phyloP scores from a whole-genome alignment of 495 filamentous ascomycete species.

The Penicillium robsamsonii region DNA sequence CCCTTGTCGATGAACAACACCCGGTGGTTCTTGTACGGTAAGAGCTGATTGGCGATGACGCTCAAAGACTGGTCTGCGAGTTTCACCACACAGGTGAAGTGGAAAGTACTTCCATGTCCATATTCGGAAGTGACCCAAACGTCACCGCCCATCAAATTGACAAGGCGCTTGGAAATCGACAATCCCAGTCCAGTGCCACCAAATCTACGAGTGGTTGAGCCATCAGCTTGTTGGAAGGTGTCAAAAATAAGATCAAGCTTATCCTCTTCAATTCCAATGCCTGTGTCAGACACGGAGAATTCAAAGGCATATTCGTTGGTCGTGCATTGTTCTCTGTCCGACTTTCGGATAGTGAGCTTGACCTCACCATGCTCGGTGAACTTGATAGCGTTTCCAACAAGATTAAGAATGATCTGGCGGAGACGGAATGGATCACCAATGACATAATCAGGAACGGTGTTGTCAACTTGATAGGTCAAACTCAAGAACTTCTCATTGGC shows the following conservation, averaged over 20 bases:
- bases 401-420: conserved; percentile 79
- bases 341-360: conserved; percentile 83
- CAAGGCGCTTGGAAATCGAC: conserved; percentile 93
- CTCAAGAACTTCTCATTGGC: conserved; percentile 97
- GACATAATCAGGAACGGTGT: conserved; percentile 92
- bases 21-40: conserved; percentile 81
- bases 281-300: conserved; percentile 95
- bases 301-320: conserved; percentile 87
- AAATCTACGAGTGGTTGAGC: conserved; percentile 94
- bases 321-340: conserved; percentile 61
- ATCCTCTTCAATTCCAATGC: conserved; percentile 93
- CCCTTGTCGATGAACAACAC: conserved; percentile 97
- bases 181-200: conserved; percentile 94
- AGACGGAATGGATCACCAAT: conserved; percentile 96
- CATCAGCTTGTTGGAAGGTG: conserved; percentile 98
- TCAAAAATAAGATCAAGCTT: conserved; percentile 99
- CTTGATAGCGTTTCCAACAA: conserved; percentile 68
- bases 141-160: conserved; percentile 95
- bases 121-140: conserved; percentile 96
- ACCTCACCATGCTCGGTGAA: conserved; percentile 98
- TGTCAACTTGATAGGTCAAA: conserved; percentile 90
- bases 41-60: conserved; percentile 78
- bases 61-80: conserved; percentile 78
- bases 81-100: conserved; percentile 93
- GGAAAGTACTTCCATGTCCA: conserved; percentile 92